Evolutionary conservation across 805 yeast genomes (phyloP).

Genomic region (Candida peoriensis): DNA sequence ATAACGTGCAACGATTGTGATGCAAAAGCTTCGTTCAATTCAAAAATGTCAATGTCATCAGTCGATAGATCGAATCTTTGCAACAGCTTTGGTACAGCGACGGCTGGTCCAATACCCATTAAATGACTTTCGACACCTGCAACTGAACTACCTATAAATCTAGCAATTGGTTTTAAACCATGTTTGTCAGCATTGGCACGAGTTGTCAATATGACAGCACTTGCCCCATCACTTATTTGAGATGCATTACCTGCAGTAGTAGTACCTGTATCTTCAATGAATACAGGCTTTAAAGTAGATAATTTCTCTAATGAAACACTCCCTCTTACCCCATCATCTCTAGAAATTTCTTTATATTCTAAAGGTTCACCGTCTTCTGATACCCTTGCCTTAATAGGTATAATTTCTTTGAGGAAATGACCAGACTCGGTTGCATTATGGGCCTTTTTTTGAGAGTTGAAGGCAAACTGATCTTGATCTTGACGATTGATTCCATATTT

Average conservation of each 20-base stretch:
- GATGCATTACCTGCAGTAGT: slow-evolving; percentile 95
- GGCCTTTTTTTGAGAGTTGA: slow-evolving; percentile 79
- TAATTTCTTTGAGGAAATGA: slow-evolving; percentile 73
- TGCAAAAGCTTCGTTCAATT: slow-evolving; percentile 3
- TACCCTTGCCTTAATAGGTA: slow-evolving; percentile 61
- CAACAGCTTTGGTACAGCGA: slow-evolving; percentile 79
- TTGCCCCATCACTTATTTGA: slow-evolving; percentile 91
- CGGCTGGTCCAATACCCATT: slow-evolving; percentile 95
- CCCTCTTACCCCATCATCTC: slow-evolving; percentile 82
- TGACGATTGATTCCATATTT: slow-evolving; percentile 56
- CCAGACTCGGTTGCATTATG: slow-evolving; percentile 63
- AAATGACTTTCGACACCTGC: slow-evolving; percentile 93
- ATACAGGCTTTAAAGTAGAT: slow-evolving; percentile 74
- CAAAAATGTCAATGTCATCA: slow-evolving; percentile 58
- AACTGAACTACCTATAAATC: slow-evolving; percentile 65
- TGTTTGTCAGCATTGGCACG: slow-evolving; percentile 73
- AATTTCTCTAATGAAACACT: slow-evolving; percentile 74
- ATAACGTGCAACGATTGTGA: slow-evolving; percentile 1
- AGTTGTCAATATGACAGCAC: slow-evolving; percentile 75
- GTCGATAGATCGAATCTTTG: slow-evolving; percentile 49
- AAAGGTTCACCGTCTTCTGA: slow-evolving; percentile 48
- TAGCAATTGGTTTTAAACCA: slow-evolving; percentile 65
- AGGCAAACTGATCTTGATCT: slow-evolving; percentile 82
- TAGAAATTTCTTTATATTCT: slow-evolving; percentile 41
- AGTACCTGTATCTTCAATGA: slow-evolving; percentile 56